Conservation (phyloP, 1,284 basidiomycete genomes). For the Volvariella volvacea region DNA sequence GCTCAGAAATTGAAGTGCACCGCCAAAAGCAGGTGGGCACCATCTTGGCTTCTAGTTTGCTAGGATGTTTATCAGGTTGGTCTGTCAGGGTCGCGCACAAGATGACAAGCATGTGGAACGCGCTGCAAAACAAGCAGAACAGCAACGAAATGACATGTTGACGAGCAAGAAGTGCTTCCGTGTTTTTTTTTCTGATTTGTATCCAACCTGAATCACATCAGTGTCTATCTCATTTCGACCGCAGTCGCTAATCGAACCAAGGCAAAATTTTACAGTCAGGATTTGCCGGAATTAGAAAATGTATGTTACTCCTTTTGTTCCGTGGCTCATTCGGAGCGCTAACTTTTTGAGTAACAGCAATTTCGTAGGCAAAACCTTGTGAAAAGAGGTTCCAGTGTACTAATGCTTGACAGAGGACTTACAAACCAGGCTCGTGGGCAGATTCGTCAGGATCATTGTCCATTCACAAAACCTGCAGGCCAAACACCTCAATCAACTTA, state of each 20-base stretch:
- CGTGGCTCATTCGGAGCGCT: constrained; percentile 7
- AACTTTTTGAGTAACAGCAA: constrained; percentile 38
- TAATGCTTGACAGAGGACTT: constrained; percentile 43
- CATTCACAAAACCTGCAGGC: constrained; percentile 53
- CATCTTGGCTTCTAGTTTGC: constrained; percentile 6
- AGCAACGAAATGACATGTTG: constrained; percentile 69
- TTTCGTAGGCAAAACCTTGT: constrained; percentile 44
- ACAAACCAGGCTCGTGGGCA: constrained; percentile 53
- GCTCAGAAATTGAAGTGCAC: constrained; percentile 59
- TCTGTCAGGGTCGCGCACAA: constrained; percentile 48
- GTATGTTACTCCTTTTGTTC: constrained; percentile 36
- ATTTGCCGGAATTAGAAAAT: constrained; percentile 64
- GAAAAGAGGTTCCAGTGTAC: no score
- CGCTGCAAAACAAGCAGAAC: constrained; percentile 64
- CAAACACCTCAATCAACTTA: constrained; percentile 51
- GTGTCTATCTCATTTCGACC: constrained; percentile 66
- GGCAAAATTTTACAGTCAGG: constrained; percentile 59
- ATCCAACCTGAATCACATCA: constrained; percentile 18
- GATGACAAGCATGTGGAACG: constrained; percentile 75
- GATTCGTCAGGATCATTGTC: constrained; percentile 45
- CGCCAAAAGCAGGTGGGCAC: constrained; percentile 67
- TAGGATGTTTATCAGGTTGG: constrained; percentile 7
- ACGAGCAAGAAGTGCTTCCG: constrained; percentile 70
- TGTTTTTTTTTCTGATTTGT: constrained; percentile 3
- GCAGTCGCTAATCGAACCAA: constrained; percentile 64